Evolutionary conservation across 441 rosid genomes (phyloP), one percentile per base, ranked within the genome.

Genomic region (Aquilaria agallochum): DNA sequence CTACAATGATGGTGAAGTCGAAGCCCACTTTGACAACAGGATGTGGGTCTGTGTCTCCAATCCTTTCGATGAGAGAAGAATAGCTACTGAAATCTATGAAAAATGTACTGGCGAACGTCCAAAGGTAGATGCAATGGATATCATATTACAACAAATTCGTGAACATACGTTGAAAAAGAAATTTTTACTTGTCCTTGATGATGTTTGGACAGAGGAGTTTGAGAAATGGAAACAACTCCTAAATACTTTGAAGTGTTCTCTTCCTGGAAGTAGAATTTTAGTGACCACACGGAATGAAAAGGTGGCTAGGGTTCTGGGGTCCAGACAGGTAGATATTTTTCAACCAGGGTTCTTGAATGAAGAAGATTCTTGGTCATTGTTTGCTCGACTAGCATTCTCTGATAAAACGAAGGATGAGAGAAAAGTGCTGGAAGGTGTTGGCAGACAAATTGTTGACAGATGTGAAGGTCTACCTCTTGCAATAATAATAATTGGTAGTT

Each of bases 381-480:
- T 67, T 49, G 31, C 20, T 12, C 52, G 33, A 9, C 36, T 54
- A 15, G 65, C 61, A 44, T 55, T 67, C 7, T 15, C 2, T 14
- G 33, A n/a, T 7, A 32, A 5, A 11, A 55, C 31, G 3, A 27
- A 0, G 9, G 54, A 34, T 6, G 67, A 64, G 33, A 1, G 5
- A 9, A 9, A 49, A 20, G 30, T 3, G 15, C 4, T 50, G 7
- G 6, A 50, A 14, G 27, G 6, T 0, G 0, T 53, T 2, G 65
- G 58, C 2, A 30, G 56, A 12, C 9, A 36, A 45, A 62, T 48
- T 15, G 50, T 64, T 12, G 1, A 0, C 0, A 55, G 47, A 15
- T 55, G 70, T 34, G 20, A 59, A 33, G 70, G 70, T 13, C 52
- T 66, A 15, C 70, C 70, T 1, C 63, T 66, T 30, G 12, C 33